phyloP scores from a whole-genome alignment of 805 yeast species.

The Deakozyma indianensis region DNA sequence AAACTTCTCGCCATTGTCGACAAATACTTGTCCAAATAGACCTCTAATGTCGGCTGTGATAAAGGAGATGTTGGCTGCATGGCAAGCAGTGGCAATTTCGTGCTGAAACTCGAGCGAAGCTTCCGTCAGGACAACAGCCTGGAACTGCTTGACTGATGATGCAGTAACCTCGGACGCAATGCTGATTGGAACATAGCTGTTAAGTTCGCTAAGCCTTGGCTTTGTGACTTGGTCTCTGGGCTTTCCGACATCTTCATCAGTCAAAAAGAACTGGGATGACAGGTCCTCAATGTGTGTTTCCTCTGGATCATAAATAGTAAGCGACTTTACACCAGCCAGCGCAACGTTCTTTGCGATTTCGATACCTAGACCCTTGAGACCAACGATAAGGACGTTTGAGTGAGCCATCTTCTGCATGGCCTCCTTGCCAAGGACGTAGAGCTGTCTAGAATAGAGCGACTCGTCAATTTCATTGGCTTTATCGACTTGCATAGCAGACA shows the following conservation, averaged over 20 bases:
- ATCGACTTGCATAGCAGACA: constrained; percentile 18
- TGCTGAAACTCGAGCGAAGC: constrained; percentile 63
- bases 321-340: constrained; percentile 90
- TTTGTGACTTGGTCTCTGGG: constrained; percentile 63
- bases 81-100: constrained; percentile 61
- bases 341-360: constrained; percentile 96
- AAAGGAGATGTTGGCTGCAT: constrained; percentile 57
- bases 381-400: constrained; percentile 83
- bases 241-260: constrained; percentile 58
- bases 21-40: constrained; percentile 75
- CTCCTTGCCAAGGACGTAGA: constrained; percentile 88
- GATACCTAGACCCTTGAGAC: constrained; percentile 83
- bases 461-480: constrained; percentile 55
- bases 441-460: constrained; percentile 88
- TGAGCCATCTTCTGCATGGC: constrained; percentile 96
- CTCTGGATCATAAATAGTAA: constrained; percentile 71
- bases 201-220: constrained; percentile 61
- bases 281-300: constrained; percentile 56
- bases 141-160: constrained; percentile 39
- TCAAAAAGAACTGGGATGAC: constrained; percentile 78
- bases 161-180: constrained; percentile 42
- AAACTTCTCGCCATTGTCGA: constrained; percentile 77
- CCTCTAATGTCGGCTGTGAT: constrained; percentile 78
- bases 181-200: constrained; percentile 77
- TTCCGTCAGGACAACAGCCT: constrained; percentile 80